Evolutionary conservation across 1,284 basidiomycete species (phyloP), one percentile per base, ranked within the genome.

Genomic region (Sporisorium scitamineum): DNA sequence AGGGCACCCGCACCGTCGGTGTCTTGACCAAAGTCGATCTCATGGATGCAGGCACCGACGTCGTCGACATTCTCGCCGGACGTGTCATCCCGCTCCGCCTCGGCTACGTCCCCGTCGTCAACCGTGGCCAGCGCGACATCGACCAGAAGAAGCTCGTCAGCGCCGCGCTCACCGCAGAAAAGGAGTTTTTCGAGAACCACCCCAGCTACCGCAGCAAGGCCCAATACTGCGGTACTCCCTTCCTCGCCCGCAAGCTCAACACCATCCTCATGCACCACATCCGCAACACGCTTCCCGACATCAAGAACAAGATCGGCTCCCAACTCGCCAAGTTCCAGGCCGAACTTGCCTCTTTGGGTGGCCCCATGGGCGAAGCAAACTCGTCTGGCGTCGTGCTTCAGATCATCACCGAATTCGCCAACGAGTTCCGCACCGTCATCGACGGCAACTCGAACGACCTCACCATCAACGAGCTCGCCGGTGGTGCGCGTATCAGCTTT

Each of bases 281-380:
- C 79, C 91, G 97, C 62, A 97, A 99, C 84, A 98, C 98, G 86
- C 89, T 99, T 37, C 97, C 97, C 1, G 97, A 99, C 86, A 99
- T 99, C 95, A 99, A 99, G 87, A 97, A 97, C 24, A 90, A 95
- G 29, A 88, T 99, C 74, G 99, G 99, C 86, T 98, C 96, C 9
- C 88, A 99, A 14, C 99, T 99, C 94, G 95, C 95, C 18, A 97
- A 99, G 87, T 94, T 97, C 13, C 95, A 98, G 85, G 96, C 99
- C 86, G 97, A 99, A 86, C 90, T 99, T 47, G 94, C 94, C 86
- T 91, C 95, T 6, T 97, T 97, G 82, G 97, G 97, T 29, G 97
- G 98, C 83, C 90, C 94, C n/a, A 93, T 94, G 80, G 96, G 94
- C 24, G 95, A 97, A 87, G 90, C 91, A 81, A 95, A 97, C 85